These are phyloP conservation scores for Boletus insuetus DNA, from an alignment of 768 basidiomycete species.

Conservation along the genomic window DNA sequence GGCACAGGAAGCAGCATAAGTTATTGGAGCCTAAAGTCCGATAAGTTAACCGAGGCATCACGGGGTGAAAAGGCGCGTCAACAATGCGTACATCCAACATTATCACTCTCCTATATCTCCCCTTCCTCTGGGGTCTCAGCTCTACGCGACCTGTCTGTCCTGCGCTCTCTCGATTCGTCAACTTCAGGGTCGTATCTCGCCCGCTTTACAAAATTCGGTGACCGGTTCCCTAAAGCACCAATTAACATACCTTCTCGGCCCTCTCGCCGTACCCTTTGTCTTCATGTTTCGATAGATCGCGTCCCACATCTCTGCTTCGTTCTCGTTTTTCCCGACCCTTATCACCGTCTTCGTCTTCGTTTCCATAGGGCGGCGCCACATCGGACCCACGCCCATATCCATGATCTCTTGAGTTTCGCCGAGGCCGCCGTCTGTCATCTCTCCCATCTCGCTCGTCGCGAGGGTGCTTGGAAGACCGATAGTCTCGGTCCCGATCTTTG, in stretches of 20 bases:
- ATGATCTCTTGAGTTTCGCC: constrained; percentile 39
- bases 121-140: constrained; percentile 87
- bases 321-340: constrained; percentile 41
- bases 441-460: constrained; percentile 56
- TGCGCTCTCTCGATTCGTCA: constrained; percentile 44
- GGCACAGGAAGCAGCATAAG: not conserved
- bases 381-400: constrained; percentile 46
- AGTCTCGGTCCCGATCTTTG: constrained; percentile 40
- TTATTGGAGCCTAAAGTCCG: not conserved
- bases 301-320: constrained; percentile 41
- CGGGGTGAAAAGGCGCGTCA: not conserved
- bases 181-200: constrained; percentile 50
- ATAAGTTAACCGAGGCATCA: constrained; percentile 1
- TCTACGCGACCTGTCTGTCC: constrained; percentile 39
- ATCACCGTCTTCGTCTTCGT: constrained; percentile 40
- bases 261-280: constrained; percentile 53
- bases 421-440: constrained; percentile 47
- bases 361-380: constrained; percentile 39
- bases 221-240: not conserved
- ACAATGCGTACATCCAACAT: constrained; percentile 11
- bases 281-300: constrained; percentile 37
- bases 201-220: constrained; percentile 38
- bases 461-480: constrained; percentile 44
- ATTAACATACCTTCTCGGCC: constrained; percentile 57
- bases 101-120: constrained; percentile 58